Conservation (phyloP, 305 asterid genomes). For the Fraxinus nigra region DNA sequence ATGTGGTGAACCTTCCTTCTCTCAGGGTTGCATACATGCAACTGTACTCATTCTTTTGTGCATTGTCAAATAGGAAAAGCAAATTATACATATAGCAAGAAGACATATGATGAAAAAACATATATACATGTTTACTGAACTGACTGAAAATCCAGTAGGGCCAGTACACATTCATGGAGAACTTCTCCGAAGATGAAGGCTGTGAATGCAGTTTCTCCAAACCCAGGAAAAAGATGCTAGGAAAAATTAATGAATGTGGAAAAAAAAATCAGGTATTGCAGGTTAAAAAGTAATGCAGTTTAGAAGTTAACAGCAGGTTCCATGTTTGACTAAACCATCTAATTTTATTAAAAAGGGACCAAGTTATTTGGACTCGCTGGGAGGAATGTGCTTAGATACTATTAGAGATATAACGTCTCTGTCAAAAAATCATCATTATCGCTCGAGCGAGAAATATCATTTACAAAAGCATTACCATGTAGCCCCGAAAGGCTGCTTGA, state of each 20-base stretch:
- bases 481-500: slow-evolving; percentile 91
- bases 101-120: background rate
- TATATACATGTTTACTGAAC: background rate
- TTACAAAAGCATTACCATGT: slow-evolving; percentile 56
- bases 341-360: background rate
- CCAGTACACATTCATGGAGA: background rate
- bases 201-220: background rate
- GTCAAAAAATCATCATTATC: background rate
- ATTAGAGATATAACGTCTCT: background rate
- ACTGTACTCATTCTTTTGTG: background rate
- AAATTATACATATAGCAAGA: background rate
- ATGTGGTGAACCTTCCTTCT: background rate
- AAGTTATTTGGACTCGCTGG: background rate
- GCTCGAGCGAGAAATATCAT: background rate
- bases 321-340: slow-evolving; percentile 4
- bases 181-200: background rate
- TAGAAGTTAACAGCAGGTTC: background rate
- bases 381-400: background rate
- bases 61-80: background rate
- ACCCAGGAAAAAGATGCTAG: background rate
- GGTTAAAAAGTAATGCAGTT: background rate
- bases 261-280: background rate
- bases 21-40: background rate
- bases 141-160: background rate
- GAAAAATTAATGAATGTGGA: background rate